Evolutionary conservation across 1,284 basidiomycete genomes (phyloP), one percentile per base, ranked within the genome.

Genomic region (Ceratobasidium sp.): DNA sequence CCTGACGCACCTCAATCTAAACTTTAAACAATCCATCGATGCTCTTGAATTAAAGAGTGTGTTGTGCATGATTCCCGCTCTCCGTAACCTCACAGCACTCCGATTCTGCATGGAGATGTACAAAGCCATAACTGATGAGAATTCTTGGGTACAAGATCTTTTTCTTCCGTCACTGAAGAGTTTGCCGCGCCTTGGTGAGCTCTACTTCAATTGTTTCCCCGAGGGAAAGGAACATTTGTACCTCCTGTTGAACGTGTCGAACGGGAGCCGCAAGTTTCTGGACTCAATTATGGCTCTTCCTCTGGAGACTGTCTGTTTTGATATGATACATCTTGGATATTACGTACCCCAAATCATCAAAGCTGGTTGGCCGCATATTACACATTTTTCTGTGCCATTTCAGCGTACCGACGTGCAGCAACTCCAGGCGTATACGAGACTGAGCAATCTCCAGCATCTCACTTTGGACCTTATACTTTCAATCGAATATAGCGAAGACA

Each of bases 121-220:
- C 12, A 13, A 46, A 4, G 23, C 3, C 1, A 15, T 60, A 26
- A 46, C 13, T 1, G 2, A 20, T 23, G 56, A 64, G 1, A 26
- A 61, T 9, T n/a, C 23, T 28, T 72, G 70, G 70, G 56, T 55
- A 7, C 55, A 42, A 33, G 49, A 20, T 23, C 18, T 1, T 42
- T 44, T 64, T 40, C 42, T 64, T 40, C 61, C 61, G 10, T 61
- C 42, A n/a, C 55, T 72, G 26, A 60, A 55, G 42, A 49, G 7
- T 1, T 42, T 72, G 9, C 6, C 60, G 23, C 13, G 61, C 23
- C 56, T 72, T 5, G 15, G 3, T 18, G 13, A 51, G 15, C 49
- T 51, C 15, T 20, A 51, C 18, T 1, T 51, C 15, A 18, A 51
- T 18, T 51, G 12, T 51, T 15, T 5, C 49, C 49, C 49, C 1